A percentile compares a stretch with the other conserved stretches of the same genome.
These are phyloP conservation scores for Claviceps cyperi DNA, from an alignment of 2,329 filamentous ascomycete species.

Conservation along the genomic window DNA sequence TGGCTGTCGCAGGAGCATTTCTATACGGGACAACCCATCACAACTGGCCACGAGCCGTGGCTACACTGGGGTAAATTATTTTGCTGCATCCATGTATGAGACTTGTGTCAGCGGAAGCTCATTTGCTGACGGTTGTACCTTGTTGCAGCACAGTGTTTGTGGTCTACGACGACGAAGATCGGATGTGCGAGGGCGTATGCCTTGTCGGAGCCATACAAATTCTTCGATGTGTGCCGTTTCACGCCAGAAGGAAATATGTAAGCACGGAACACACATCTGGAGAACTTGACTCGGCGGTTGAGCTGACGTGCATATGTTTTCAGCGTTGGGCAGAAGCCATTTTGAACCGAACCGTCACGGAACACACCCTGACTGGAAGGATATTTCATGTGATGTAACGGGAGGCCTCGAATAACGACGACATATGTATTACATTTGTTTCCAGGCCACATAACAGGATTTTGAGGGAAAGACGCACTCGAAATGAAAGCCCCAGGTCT, in stretches of 20 bases:
- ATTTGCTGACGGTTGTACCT: neutral
- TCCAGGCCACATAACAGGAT: neutral
- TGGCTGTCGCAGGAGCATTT: conserved; percentile 19
- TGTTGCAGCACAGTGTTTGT: conserved; percentile 21
- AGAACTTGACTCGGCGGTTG: neutral
- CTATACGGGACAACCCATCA: conserved; percentile 17
- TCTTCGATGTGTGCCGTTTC: conserved; percentile 22
- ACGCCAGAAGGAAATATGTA: conserved; percentile 22
- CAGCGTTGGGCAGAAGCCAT: conserved; percentile 18
- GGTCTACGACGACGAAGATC: conserved; percentile 18
- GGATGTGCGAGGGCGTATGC: conserved; percentile 20
- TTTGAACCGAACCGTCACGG: neutral
- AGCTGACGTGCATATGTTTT: neutral
- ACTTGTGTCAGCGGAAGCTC: neutral
- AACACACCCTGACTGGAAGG: neutral
- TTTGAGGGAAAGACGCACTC: neutral
- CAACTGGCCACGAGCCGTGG: conserved; percentile 19
- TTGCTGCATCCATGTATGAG: neutral
- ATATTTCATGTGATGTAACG: neutral
- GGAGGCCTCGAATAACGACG: conserved; percentile 12
- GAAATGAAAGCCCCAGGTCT: too few species aligned
- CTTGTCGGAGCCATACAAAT: conserved; percentile 18
- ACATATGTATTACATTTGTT: neutral
- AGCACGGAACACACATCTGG: conserved; percentile 6
- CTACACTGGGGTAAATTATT: conserved; percentile 21